Evolutionary conservation across 2,329 filamentous ascomycete species (phyloP).

Genomic region (Teratosphaeria pseudoeucalypti): DNA sequence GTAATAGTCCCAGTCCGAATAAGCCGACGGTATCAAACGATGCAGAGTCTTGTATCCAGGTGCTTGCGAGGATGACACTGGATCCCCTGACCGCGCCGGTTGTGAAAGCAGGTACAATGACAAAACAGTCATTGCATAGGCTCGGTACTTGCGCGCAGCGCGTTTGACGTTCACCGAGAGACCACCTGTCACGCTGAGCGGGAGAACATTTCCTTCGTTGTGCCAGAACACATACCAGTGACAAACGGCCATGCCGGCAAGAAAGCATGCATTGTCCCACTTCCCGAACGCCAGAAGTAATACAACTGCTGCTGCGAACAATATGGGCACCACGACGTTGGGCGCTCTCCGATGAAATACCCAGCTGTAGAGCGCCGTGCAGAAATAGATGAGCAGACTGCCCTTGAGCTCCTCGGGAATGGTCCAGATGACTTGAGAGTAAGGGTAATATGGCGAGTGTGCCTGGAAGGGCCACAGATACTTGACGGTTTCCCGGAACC

Average conservation of each 20-base stretch:
- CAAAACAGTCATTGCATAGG: not conserved
- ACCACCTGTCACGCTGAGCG: not conserved
- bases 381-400: conserved; percentile 52
- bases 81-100: not conserved
- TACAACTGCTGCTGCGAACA: not conserved
- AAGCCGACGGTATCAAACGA: not conserved
- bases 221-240: not conserved
- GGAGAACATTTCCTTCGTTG: not conserved
- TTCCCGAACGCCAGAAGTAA: not conserved
- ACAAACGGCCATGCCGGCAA: not conserved
- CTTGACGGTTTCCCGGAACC: not conserved
- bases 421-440: conserved; percentile 39
- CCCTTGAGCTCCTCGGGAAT: conserved; percentile 55
- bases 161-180: not conserved
- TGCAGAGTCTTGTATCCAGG: not conserved
- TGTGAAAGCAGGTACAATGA: not conserved
- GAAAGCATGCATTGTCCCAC: not conserved
- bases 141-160: not conserved
- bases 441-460: not conserved
- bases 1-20: not conserved
- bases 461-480: not conserved
- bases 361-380: conserved; percentile 40
- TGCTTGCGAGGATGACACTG: not conserved
- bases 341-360: not conserved
- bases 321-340: not conserved